phyloP scores from a whole-genome alignment of 139 green algal species.

The Microglena sp. region DNA sequence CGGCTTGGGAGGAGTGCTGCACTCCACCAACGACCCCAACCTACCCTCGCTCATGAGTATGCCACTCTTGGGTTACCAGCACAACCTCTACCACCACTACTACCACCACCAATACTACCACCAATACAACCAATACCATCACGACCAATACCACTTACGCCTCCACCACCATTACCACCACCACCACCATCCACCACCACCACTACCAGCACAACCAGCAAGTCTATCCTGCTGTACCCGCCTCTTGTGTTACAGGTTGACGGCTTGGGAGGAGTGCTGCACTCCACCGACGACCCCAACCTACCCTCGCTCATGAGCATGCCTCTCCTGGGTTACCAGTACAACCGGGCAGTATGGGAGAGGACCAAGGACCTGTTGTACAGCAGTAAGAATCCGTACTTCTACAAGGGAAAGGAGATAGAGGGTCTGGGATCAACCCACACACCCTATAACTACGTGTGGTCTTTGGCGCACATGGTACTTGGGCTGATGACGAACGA shows the following conservation, averaged over 20 bases:
- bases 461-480: constrained; percentile 34
- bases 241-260: constrained; percentile 62
- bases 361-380: constrained; percentile 28
- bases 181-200: too few relatives aligned
- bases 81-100: too few relatives aligned
- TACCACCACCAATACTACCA: too few relatives aligned
- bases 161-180: too few relatives aligned
- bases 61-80: constrained; percentile 50
- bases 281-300: constrained; percentile 55
- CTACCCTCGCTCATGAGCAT: constrained; percentile 50
- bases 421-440: constrained; percentile 43
- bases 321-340: constrained; percentile 43
- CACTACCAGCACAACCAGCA: too few relatives aligned
- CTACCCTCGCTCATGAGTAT: constrained; percentile 50
- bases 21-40: constrained; percentile 55
- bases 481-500: constrained; percentile 28
- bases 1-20: constrained; percentile 26
- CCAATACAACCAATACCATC: too few relatives aligned
- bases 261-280: constrained; percentile 26
- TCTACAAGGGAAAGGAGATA: constrained; percentile 28
- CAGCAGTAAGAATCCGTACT: constrained; percentile 27
- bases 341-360: constrained; percentile 11
- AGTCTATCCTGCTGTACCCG: too few relatives aligned
- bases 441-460: constrained; percentile 31
- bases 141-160: too few relatives aligned